Evolutionary conservation across 345 rosid species (phyloP).

Genomic region (Populus simonii): DNA sequence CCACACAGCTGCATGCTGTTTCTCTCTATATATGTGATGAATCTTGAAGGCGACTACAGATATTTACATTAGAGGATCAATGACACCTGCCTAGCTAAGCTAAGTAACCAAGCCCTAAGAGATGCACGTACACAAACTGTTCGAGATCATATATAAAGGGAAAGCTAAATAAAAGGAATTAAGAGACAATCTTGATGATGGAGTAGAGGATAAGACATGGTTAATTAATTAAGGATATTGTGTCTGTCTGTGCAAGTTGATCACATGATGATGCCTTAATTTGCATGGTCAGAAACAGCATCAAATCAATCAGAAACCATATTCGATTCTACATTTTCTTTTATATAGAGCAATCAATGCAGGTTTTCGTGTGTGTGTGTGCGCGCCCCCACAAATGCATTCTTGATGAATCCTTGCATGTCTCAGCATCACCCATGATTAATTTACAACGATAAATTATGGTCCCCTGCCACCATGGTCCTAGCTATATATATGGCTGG

Average conservation of each 20-base stretch:
- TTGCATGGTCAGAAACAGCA: too few relatives aligned
- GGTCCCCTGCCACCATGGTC: constrained; percentile 1
- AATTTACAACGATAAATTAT: background rate
- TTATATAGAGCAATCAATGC: too few relatives aligned
- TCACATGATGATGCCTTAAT: background rate
- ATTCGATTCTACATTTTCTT: too few relatives aligned
- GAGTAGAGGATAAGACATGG: background rate
- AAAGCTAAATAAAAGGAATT: background rate
- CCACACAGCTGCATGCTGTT: background rate
- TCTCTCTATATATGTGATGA: too few relatives aligned
- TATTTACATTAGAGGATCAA: too few relatives aligned
- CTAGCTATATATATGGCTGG: background rate
- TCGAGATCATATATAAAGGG: background rate
- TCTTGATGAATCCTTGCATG: background rate
- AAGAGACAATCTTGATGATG: background rate
- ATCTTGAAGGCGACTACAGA: too few relatives aligned
- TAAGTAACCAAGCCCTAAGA: background rate
- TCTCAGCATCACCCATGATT: background rate
- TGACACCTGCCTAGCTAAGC: too few relatives aligned
- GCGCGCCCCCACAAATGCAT: background rate
- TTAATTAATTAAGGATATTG: background rate
- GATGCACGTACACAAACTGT: background rate
- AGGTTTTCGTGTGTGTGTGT: too few relatives aligned
- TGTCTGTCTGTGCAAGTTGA: background rate
- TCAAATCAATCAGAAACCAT: too few relatives aligned